Percentiles rank a stretch among this genome's conserved stretches.
phyloP scores from a whole-genome alignment of 2,329 filamentous ascomycete genomes.

The Aspergillus transmontanensis region DNA sequence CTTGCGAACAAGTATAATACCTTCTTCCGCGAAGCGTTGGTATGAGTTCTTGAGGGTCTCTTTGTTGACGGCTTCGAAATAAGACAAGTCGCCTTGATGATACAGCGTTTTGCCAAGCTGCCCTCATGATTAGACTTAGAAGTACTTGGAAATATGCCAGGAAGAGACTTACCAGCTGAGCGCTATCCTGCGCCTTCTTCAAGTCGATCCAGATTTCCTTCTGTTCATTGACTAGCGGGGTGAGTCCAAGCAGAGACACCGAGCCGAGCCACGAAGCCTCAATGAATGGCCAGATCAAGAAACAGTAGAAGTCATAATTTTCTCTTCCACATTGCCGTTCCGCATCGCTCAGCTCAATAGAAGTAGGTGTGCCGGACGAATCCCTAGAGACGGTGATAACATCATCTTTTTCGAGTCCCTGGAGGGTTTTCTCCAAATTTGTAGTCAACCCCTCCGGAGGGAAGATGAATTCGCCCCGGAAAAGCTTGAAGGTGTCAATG shows the following conservation, averaged over 20 bases:
- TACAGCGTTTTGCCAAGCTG: conserved; percentile 94
- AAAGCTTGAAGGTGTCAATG: conserved; percentile 59
- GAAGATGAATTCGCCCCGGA: conserved; percentile 97
- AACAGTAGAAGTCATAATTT: conserved; percentile 98
- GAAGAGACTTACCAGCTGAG: conserved; percentile 67
- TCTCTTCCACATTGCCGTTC: conserved; percentile 82
- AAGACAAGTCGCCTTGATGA: conserved; percentile 93
- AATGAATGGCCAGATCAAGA: conserved; percentile 97
- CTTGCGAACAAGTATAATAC: conserved; percentile 77
- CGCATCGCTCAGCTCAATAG: conserved; percentile 71
- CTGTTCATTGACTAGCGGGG: conserved; percentile 65
- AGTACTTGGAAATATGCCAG: too few relatives aligned
- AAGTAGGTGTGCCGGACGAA: conserved; percentile 58
- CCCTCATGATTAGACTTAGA: conserved; percentile 17
- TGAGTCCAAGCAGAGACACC: conserved; percentile 82
- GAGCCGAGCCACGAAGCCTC: conserved; percentile 92
- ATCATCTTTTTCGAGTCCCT: conserved; percentile 74
- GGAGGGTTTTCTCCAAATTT: conserved; percentile 80
- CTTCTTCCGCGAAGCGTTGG: conserved; percentile 83
- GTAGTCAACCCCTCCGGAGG: conserved; percentile 77
- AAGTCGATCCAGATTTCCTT: conserved; percentile 77
- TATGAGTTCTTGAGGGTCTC: conserved; percentile 96
- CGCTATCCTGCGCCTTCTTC: conserved; percentile 75
- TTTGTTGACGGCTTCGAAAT: conserved; percentile 98
- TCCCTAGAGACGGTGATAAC: conserved; percentile 69